phyloP scores from a whole-genome alignment of 2,329 filamentous ascomycete species.

The Neoarthrinium moseri region DNA sequence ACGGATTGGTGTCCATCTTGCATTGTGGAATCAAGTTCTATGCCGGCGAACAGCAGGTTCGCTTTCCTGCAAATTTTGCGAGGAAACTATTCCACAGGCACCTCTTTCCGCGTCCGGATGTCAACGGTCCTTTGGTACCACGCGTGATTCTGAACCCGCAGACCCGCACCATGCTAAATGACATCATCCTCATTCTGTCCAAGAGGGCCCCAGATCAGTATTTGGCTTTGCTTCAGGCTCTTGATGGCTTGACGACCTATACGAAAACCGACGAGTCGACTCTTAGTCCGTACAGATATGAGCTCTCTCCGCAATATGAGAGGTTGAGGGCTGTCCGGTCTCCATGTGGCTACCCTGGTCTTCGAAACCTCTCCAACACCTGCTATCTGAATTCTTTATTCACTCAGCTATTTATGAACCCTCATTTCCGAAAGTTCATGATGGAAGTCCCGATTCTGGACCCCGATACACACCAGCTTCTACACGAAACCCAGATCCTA shows the following conservation, averaged over 20 bases:
- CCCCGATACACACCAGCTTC: slow-evolving; percentile 60
- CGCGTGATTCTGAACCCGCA: slow-evolving; percentile 48
- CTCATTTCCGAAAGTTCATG: slow-evolving; percentile 82
- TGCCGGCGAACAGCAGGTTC: slow-evolving; percentile 16
- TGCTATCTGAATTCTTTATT: slow-evolving; percentile 96
- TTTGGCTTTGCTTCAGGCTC: slow-evolving; percentile 46
- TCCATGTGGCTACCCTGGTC: slow-evolving; percentile 77
- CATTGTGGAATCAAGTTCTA: slow-evolving; percentile 26
- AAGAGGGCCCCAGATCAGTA: slow-evolving; percentile 51
- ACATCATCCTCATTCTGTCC: slow-evolving; percentile 56
- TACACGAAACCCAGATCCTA: slow-evolving; percentile 75
- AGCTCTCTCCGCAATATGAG: slow-evolving; percentile 63
- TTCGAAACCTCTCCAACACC: slow-evolving; percentile 92
- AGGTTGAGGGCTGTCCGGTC: slow-evolving; percentile 68
- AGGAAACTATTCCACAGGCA: slow-evolving; percentile 60
- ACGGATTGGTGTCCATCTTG: slow-evolving; percentile 34
- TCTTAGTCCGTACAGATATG: slow-evolving; percentile 59
- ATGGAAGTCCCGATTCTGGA: slow-evolving; percentile 61
- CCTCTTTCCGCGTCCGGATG: slow-evolving; percentile 58
- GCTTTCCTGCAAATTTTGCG: slow-evolving; percentile 28
- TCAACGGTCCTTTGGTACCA: slow-evolving; percentile 29
- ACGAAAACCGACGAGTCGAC: slow-evolving; percentile 39
- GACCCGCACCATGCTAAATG: slow-evolving; percentile 59
- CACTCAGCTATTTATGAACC: slow-evolving; percentile 95
- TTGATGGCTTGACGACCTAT: slow-evolving; percentile 51